Evolutionary conservation across 1,139 yeast genomes (phyloP).

Genomic region (Kurtzmaniella quercitrusa): DNA sequence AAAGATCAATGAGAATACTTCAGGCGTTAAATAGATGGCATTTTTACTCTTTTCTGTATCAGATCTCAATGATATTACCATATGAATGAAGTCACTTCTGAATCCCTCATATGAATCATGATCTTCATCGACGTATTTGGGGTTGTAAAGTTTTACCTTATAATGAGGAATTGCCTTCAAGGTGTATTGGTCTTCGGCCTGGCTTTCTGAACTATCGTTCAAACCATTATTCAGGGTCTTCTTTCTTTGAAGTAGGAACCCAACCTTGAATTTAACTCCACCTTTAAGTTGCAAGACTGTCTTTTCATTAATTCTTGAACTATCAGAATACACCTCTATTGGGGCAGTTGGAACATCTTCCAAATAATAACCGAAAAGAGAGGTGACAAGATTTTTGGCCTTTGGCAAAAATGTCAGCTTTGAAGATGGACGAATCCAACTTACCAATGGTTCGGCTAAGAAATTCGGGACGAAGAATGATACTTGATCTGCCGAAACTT

Average conservation of each 20-base stretch:
- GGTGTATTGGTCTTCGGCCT: slow-evolving; percentile 36
- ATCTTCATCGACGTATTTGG: slow-evolving; percentile 46
- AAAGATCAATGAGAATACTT: slow-evolving; percentile 36
- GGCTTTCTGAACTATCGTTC: not conserved
- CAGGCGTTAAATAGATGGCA: slow-evolving; percentile 40
- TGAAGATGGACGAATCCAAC: slow-evolving; percentile 56
- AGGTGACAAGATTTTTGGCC: slow-evolving; percentile 38
- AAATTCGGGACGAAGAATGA: slow-evolving; percentile 58
- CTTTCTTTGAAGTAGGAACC: slow-evolving; percentile 55
- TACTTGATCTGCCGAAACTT: slow-evolving; percentile 34
- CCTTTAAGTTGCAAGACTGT: slow-evolving; percentile 57
- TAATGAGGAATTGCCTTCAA: slow-evolving; percentile 66
- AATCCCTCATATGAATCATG: slow-evolving; percentile 40
- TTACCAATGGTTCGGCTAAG: slow-evolving; percentile 51
- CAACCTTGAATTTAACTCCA: slow-evolving; percentile 55
- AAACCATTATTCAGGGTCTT: not conserved
- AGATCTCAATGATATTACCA: slow-evolving; percentile 55
- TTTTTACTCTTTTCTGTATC: slow-evolving; percentile 35
- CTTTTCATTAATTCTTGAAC: slow-evolving; percentile 38
- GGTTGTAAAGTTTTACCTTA: slow-evolving; percentile 60
- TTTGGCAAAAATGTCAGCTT: slow-evolving; percentile 43
- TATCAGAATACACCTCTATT: not conserved
- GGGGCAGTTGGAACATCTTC: slow-evolving; percentile 15
- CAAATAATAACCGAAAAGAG: slow-evolving; percentile 52
- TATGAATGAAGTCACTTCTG: slow-evolving; percentile 39